Evolutionary conservation across 2,329 filamentous ascomycete genomes (phyloP).

Genomic region (Pyricularia sp.): DNA sequence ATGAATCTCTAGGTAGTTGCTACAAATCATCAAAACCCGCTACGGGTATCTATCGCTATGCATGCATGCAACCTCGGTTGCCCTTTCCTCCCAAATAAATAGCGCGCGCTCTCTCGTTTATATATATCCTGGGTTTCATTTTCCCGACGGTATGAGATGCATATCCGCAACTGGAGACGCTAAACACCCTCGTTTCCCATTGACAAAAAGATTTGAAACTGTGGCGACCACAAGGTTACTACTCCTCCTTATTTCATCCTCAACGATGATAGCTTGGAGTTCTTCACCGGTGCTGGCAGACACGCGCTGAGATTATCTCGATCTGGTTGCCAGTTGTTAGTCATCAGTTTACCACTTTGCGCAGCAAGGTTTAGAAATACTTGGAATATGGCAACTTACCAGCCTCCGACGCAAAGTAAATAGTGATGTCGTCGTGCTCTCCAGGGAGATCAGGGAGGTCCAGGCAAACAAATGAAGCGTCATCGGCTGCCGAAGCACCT

Average conservation of each 20-base stretch:
- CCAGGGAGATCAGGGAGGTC: constrained; percentile 84
- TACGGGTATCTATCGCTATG: not conserved
- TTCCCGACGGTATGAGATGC: not conserved
- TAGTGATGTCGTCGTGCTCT: constrained; percentile 85
- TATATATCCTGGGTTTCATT: not conserved
- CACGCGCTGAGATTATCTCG: constrained; percentile 42
- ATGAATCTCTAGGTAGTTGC: not conserved
- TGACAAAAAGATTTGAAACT: not conserved
- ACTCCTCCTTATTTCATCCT: constrained; percentile 6
- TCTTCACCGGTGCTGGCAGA: constrained; percentile 49
- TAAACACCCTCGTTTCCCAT: not conserved
- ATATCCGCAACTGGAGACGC: not conserved
- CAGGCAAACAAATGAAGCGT: constrained; percentile 66
- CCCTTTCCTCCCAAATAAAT: not conserved
- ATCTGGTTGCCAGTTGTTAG: constrained; percentile 26
- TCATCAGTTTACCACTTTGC: not conserved
- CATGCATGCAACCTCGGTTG: not conserved
- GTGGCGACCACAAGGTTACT: not conserved
- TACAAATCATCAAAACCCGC: not conserved
- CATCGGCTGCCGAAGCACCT: constrained; percentile 26
- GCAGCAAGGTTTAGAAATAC: constrained; percentile 2
- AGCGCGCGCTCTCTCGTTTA: not conserved
- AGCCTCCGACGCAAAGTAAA: constrained; percentile 71
- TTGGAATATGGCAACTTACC: constrained; percentile 40
- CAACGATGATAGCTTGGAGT: constrained; percentile 19